Conservation (phyloP, 2,329 filamentous ascomycete genomes). For the Colletotrichum liriopes region DNA sequence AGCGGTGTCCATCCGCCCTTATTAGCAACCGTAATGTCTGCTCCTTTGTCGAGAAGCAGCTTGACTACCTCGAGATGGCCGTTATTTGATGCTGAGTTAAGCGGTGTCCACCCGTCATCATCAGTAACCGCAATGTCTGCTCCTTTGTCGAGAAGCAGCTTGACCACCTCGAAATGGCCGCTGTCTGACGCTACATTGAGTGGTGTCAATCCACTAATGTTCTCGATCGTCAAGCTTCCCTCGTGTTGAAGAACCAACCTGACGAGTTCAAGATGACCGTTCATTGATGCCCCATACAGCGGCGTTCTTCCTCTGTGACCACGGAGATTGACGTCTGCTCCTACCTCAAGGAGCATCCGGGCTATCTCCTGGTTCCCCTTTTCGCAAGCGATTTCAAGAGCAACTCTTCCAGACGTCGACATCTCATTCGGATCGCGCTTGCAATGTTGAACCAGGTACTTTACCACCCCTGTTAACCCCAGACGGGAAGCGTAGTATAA, state of each 20-base stretch:
- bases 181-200: conserved; percentile 29
- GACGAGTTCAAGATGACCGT: not conserved
- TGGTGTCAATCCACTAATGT: not conserved
- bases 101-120: not conserved
- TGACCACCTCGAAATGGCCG: conserved; percentile 22
- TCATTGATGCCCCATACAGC: not conserved
- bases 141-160: conserved; percentile 19
- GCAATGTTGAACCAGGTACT: not conserved
- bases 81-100: not conserved
- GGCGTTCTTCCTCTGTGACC: not conserved
- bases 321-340: not conserved
- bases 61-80: too few relatives aligned
- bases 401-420: not conserved
- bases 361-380: conserved; percentile 8
- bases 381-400: not conserved
- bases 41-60: too few relatives aligned
- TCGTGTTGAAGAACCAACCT: not conserved
- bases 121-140: not conserved
- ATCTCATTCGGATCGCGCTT: not conserved
- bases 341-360: conserved; percentile 22
- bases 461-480: not conserved
- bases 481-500: conserved; percentile 8
- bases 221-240: not conserved
- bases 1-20: conserved; percentile 14
- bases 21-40: too few relatives aligned